Conservation (phyloP, 2,329 filamentous ascomycete species). For the Colletotrichum sp. region DNA sequence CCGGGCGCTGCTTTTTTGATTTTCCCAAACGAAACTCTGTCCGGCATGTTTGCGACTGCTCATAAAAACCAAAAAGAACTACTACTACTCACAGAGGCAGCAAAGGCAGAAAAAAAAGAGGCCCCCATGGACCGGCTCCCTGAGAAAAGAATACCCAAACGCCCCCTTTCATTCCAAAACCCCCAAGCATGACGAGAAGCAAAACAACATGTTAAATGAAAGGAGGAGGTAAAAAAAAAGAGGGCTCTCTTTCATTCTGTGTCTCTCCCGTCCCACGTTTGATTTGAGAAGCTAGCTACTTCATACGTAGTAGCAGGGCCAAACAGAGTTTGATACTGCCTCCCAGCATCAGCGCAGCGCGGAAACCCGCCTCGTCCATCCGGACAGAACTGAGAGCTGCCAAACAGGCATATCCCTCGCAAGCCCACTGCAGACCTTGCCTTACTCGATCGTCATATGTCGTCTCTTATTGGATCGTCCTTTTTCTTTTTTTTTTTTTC, state of each 20-base stretch:
- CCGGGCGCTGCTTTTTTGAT: background rate
- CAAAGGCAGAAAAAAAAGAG: background rate
- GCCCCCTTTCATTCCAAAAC: background rate
- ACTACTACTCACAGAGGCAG: background rate
- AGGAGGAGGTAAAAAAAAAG: background rate
- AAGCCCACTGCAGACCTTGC: background rate
- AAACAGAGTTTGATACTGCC: constrained; percentile 9
- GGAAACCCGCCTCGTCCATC: background rate
- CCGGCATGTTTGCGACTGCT: background rate
- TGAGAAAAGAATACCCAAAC: background rate
- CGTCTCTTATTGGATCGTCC: background rate
- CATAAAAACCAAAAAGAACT: background rate
- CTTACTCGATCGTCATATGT: background rate
- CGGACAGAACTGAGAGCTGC: background rate
- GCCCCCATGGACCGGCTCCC: background rate
- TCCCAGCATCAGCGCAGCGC: background rate
- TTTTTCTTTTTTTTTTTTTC: no score
- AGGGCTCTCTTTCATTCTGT: background rate
- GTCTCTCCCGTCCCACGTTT: background rate
- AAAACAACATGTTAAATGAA: background rate
- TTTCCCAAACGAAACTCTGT: background rate
- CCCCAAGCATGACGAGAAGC: background rate
- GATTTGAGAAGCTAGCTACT: background rate
- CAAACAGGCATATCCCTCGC: background rate
- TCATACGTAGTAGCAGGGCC: background rate